Evolutionary conservation across 2,329 filamentous ascomycete species (phyloP), one percentile per base, ranked within the genome.

Genomic region (Endocalyx cinctus): DNA sequence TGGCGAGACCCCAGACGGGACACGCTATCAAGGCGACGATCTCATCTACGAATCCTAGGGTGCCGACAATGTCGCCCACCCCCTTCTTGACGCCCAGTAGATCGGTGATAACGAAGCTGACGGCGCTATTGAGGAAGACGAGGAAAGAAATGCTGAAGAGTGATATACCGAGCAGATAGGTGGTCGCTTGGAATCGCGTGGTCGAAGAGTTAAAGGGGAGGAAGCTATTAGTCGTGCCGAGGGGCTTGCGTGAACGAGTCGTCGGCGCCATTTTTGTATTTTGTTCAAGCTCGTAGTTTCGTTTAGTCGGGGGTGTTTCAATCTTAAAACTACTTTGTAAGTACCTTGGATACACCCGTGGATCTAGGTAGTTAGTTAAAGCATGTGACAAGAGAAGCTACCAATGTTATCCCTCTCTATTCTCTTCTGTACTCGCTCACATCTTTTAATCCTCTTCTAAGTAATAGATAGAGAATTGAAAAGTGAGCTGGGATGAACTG

Each of bases 71-170:
- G 61, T 88, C 78, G 44, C 87, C 87, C 7, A 92, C 84, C 47
- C 74, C 70, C 42, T 79, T 62, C 53, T 84, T 82, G 50, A 84
- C 72, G 39, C 84, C 84, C 47, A 94, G 80, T 41, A 87, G 73
- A 58, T 90, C 84, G 40, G 85, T 90, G 40, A 94, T 79, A 38
- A 92, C 84, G 62, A 92, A 94, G 35, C 83, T 87, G 39, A 92
- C 72, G 54, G 79, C 82, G 65, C 80, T 84, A 67, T 92, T 92
- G 42, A 94, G 75, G 63, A 94, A 94, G 51, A 94, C 87, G 45
- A 94, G 82, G 65, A 92, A 92, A 34, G 84, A 83, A 53, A 94
- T 92, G 60, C 81, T 87, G 68, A 90, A 90, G 48, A 94, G 78
- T 40, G 84, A 85, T 52, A 92, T 84, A 55, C 82, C 82, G 44